Evolutionary conservation across 345 rosid species (phyloP).

Genomic region (Mallotus nudiflorus): DNA sequence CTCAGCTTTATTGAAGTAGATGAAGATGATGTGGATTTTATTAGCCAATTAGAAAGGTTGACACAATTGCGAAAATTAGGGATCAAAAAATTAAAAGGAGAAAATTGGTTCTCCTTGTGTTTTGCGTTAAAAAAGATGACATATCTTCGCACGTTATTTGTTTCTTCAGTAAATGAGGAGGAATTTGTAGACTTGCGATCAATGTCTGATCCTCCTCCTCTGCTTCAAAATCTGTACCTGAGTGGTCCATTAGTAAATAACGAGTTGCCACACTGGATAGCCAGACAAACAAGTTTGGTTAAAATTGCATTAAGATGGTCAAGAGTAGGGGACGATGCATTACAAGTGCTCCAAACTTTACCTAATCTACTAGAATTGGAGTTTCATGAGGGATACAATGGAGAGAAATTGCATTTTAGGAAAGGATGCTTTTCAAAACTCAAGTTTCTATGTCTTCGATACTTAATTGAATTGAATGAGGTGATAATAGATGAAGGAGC

Average conservation of each 20-base stretch:
- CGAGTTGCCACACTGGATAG: background rate
- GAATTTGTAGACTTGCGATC: background rate
- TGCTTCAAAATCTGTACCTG: background rate
- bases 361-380: background rate
- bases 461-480: background rate
- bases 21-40: background rate
- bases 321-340: background rate
- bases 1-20: background rate
- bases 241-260: background rate
- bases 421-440: background rate
- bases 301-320: background rate
- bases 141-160: background rate
- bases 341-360: background rate
- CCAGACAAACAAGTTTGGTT: background rate
- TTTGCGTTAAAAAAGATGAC: background rate
- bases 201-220: background rate
- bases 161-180: background rate
- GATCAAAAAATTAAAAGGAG: background rate
- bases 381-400: background rate
- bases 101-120: background rate
- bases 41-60: background rate
- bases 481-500: constrained; percentile 4
- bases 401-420: constrained; percentile 1
- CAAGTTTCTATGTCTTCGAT: background rate
- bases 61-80: background rate